Evolutionary conservation across 2,329 filamentous ascomycete genomes (phyloP).

Genomic region (Corynespora cassiicola): DNA sequence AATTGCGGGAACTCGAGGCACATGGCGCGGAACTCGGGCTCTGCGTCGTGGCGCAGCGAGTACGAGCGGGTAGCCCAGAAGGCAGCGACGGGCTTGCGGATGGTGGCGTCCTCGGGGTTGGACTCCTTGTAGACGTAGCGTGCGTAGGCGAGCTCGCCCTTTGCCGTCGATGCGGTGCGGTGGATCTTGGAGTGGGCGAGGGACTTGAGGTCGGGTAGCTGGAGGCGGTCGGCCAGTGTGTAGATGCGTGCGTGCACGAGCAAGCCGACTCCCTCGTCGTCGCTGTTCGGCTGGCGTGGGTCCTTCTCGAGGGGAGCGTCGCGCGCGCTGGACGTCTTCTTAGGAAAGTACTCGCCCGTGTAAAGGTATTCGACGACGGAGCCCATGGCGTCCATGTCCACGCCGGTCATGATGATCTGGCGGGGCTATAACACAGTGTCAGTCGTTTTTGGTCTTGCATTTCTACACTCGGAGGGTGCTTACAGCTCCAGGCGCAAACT

Average conservation of each 20-base stretch:
- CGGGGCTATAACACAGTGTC: conserved; percentile 59
- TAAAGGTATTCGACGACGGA: conserved; percentile 86
- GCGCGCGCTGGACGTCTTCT: conserved; percentile 63
- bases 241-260: conserved; percentile 90
- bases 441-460: background rate
- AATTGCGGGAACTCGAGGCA: conserved; percentile 92
- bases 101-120: conserved; percentile 69
- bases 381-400: conserved; percentile 75
- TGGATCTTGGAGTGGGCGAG: conserved; percentile 91
- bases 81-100: conserved; percentile 83
- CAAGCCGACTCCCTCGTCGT: conserved; percentile 81
- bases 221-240: conserved; percentile 83
- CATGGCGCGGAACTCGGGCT: conserved; percentile 81
- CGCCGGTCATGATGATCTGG: conserved; percentile 70
- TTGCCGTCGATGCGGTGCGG: conserved; percentile 84
- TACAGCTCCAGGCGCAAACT: conserved; percentile 69
- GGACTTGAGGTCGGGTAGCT: conserved; percentile 68
- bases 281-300: conserved; percentile 67
- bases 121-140: conserved; percentile 88
- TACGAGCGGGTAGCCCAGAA: conserved; percentile 88
- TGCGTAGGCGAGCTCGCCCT: conserved; percentile 90
- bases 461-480: conserved; percentile 38
- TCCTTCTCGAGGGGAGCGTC: conserved; percentile 74
- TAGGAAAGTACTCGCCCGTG: conserved; percentile 85
- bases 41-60: conserved; percentile 82